phyloP scores from a whole-genome alignment of 306 rosid species.

The Canavalia ensiformis region DNA sequence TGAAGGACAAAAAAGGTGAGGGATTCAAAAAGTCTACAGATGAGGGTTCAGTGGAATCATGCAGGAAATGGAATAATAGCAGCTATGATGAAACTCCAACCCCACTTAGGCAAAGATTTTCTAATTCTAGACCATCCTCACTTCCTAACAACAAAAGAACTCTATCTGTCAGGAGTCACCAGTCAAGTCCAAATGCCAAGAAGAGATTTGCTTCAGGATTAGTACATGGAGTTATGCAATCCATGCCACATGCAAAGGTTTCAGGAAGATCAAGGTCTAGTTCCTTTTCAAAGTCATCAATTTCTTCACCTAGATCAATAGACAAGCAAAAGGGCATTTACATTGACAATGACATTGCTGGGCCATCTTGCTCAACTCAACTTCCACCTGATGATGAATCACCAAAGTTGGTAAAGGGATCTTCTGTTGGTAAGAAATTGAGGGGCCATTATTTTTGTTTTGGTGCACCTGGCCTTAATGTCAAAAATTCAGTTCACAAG shows the following conservation, averaged over 20 bases:
- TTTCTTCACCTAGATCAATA: conserved; percentile 78
- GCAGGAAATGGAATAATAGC: conserved; percentile 58
- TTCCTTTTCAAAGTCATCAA: conserved; percentile 82
- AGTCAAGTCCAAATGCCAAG: conserved; percentile 95
- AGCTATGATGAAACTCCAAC: conserved; percentile 68
- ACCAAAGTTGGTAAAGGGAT: conserved; percentile 55
- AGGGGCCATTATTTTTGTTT: conserved; percentile 90
- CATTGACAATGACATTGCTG: conserved; percentile 68
- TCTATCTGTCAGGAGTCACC: conserved; percentile 87
- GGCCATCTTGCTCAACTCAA: conserved; percentile 74
- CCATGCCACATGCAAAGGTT: conserved; percentile 65
- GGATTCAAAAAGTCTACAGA: conserved; percentile 54
- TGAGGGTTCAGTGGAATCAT: conserved; percentile 62
- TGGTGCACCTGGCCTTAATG: conserved; percentile 70
- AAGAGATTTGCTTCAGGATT: conserved; percentile 88
- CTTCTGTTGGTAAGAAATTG: conserved; percentile 53
- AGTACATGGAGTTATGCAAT: conserved; percentile 73
- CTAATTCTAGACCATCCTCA: conserved; percentile 62
- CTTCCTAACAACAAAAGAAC: conserved; percentile 81
- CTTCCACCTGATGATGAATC: conserved; percentile 50
- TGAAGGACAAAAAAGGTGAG: conserved; percentile 64
- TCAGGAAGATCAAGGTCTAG: conserved; percentile 83
- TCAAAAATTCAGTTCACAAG: conserved; percentile 63
- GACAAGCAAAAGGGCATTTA: conserved; percentile 78
- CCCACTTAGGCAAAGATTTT: conserved; percentile 82